Conservation (phyloP, 805 yeast genomes). For the Suhomyces xylopsoci region DNA sequence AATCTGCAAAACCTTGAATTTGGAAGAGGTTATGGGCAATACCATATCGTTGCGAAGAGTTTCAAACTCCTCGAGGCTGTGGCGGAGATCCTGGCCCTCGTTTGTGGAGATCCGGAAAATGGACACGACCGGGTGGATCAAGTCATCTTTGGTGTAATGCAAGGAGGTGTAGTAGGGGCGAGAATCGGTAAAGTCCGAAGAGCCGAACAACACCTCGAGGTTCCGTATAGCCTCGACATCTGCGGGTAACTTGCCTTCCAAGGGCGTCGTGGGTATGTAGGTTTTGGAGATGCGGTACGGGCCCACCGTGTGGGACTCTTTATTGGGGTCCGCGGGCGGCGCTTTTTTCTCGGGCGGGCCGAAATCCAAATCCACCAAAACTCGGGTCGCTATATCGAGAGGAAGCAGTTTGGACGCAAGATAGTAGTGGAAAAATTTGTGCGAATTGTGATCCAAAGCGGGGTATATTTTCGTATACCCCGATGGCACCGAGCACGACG, state of each 20-base stretch:
- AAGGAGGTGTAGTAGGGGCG: conserved; percentile 19
- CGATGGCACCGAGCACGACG: conserved; percentile 6
- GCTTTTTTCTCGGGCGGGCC: background rate
- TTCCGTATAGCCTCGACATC: conserved; percentile 18
- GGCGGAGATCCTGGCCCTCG: conserved; percentile 2
- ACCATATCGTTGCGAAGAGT: background rate
- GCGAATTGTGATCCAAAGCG: conserved; percentile 6
- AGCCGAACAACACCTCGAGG: conserved; percentile 28
- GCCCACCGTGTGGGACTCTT: conserved; percentile 2
- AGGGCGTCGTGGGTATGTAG: conserved; percentile 4
- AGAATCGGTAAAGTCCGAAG: conserved; percentile 27
- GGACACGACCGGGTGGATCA: conserved; percentile 14
- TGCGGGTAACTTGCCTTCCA: conserved; percentile 2
- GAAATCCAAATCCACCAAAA: conserved; percentile 8
- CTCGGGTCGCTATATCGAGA: conserved; percentile 5
- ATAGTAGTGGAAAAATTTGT: conserved; percentile 5
- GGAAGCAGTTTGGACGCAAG: conserved; percentile 4
- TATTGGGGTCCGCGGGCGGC: background rate
- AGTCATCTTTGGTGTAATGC: conserved; percentile 3
- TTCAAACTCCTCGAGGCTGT: background rate
- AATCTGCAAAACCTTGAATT: conserved; percentile 35
- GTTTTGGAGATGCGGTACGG: conserved; percentile 5
- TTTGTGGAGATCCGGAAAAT: conserved; percentile 14
- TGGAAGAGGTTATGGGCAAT: conserved; percentile 5
- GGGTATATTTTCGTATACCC: conserved; percentile 12